Percentiles rank a stretch among this genome's conserved stretches.
These are phyloP conservation scores for Fusarium sp. DNA, from an alignment of 2,329 filamentous ascomycete genomes.

Conservation along the genomic window DNA sequence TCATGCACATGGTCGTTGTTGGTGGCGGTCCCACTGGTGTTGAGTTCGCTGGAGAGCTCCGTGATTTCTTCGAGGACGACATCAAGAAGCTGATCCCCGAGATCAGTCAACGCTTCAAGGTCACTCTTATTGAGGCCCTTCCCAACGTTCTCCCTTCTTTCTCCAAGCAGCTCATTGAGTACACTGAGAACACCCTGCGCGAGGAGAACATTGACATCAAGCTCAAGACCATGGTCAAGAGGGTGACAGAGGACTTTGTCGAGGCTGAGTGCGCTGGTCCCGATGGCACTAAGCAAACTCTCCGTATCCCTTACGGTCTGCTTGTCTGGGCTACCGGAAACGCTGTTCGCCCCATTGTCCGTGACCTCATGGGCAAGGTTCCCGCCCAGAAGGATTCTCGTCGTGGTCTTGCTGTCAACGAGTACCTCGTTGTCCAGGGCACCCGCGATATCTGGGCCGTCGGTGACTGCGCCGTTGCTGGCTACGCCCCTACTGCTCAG, in stretches of 20 bases:
- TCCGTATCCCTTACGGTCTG: slow-evolving; percentile 91
- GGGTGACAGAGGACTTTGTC: slow-evolving; percentile 90
- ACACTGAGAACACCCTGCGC: slow-evolving; percentile 98
- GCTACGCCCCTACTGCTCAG: slow-evolving; percentile 97
- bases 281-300: slow-evolving; percentile 84
- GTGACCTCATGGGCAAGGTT: slow-evolving; percentile 91
- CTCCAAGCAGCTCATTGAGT: slow-evolving; percentile 98
- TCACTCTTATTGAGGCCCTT: slow-evolving; percentile 96
- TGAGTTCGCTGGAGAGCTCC: slow-evolving; percentile 97
- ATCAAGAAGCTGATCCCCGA: slow-evolving; percentile 98
- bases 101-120: slow-evolving; percentile 93
- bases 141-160: slow-evolving; percentile 98
- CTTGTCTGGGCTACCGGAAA: slow-evolving; percentile 99
- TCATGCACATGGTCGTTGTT: slow-evolving; percentile 97
- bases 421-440: slow-evolving; percentile 98
- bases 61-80: slow-evolving; percentile 99
- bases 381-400: slow-evolving; percentile 95
- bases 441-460: slow-evolving; percentile 98
- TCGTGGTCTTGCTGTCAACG: slow-evolving; percentile 95
- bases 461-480: slow-evolving; percentile 96
- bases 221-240: slow-evolving; percentile 99
- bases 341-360: slow-evolving; percentile 87
- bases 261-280: slow-evolving; percentile 87
- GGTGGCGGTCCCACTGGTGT: slow-evolving; percentile 96
- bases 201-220: slow-evolving; percentile 98